Percentiles rank a stretch among this genome's conserved stretches.
Conservation (phyloP, 108 stramenopile species). For the Cylindrotheca fusiformis region DNA sequence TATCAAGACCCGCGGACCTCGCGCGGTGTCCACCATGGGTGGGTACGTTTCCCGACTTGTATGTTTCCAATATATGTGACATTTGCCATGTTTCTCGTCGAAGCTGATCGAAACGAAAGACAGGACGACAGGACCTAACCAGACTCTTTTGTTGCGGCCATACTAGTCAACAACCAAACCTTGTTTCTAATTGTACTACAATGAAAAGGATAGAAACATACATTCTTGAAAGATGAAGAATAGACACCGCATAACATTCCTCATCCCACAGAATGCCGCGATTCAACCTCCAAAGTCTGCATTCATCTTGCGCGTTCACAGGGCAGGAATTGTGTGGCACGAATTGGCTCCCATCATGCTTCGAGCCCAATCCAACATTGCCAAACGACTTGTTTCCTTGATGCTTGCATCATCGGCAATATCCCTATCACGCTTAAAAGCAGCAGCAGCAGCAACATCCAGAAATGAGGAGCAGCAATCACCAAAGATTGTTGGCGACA, state of each 20-base stretch:
- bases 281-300: not conserved
- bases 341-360: not conserved
- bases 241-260: not conserved
- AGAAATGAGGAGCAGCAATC: not conserved
- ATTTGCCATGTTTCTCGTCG: too few relatives aligned
- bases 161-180: too few relatives aligned
- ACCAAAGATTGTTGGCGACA: not conserved
- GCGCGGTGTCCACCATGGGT: too few relatives aligned
- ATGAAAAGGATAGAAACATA: too few relatives aligned
- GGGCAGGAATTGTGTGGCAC: not conserved
- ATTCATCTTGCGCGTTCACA: not conserved
- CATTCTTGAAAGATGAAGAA: not conserved
- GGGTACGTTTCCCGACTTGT: too few relatives aligned
- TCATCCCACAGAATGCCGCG: not conserved
- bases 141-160: too few relatives aligned
- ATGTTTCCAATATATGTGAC: too few relatives aligned
- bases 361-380: not conserved
- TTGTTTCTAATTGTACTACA: too few relatives aligned
- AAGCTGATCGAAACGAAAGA: too few relatives aligned
- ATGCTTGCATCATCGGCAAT: not conserved
- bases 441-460: not conserved
- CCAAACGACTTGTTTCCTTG: not conserved
- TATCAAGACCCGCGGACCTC: too few relatives aligned
- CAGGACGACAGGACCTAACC: too few relatives aligned
- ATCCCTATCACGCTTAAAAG: not conserved